Evolutionary conservation across 108 stramenopile species (phyloP).

Genomic region (Nitzschia putrida): DNA sequence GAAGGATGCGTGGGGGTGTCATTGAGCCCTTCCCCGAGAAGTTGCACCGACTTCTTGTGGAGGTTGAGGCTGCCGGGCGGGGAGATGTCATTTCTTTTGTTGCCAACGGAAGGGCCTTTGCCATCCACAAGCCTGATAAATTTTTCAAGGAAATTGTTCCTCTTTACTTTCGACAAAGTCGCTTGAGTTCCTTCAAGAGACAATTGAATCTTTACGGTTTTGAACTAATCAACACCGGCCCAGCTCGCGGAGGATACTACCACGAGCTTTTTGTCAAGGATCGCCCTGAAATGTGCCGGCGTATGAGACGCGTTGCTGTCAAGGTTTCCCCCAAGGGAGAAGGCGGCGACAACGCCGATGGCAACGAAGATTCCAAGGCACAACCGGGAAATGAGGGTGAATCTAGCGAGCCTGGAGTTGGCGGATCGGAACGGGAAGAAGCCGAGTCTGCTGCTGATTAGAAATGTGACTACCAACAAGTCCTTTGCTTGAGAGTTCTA

Average conservation of each 20-base stretch:
- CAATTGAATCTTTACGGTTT: slow-evolving; percentile 93
- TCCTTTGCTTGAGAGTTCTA: too few species aligned
- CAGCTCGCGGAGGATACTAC: slow-evolving; percentile 76
- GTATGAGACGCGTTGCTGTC: slow-evolving; percentile 64
- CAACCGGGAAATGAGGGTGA: too few species aligned
- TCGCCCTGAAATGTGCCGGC: slow-evolving; percentile 53
- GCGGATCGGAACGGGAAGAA: too few species aligned
- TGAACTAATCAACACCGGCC: slow-evolving; percentile 70
- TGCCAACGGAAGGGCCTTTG: slow-evolving; percentile 71
- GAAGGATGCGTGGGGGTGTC: slow-evolving; percentile 58
- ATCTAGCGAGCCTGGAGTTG: too few species aligned
- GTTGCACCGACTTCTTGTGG: slow-evolving; percentile 64
- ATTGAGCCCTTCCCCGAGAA: slow-evolving; percentile 68
- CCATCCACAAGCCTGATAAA: slow-evolving; percentile 65
- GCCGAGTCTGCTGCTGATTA: too few species aligned
- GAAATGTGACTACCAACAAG: too few species aligned
- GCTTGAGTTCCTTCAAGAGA: slow-evolving; percentile 88
- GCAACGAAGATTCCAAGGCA: not conserved
- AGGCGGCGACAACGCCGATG: not conserved
- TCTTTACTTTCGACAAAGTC: slow-evolving; percentile 86
- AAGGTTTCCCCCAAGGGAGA: slow-evolving; percentile 49
- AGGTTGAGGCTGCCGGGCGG: slow-evolving; percentile 66
- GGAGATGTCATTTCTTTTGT: slow-evolving; percentile 72
- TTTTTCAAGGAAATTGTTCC: slow-evolving; percentile 81
- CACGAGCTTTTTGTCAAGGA: slow-evolving; percentile 78